phyloP scores from a whole-genome alignment of 179 eudicot species.

The Beta macrorhiza region DNA sequence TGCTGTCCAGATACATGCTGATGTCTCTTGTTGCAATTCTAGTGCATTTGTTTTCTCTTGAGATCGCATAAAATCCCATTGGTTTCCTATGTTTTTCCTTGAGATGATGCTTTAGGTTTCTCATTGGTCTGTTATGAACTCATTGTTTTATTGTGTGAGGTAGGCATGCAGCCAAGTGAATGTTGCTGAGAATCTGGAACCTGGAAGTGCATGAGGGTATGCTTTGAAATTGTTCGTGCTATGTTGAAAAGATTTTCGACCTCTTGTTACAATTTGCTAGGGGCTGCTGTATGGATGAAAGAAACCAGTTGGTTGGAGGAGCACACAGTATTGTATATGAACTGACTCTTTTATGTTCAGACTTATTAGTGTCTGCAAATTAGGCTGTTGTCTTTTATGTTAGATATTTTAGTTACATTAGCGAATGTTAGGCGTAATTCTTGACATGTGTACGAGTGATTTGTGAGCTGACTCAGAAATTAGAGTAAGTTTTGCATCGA shows the following conservation, averaged over 20 bases:
- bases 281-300: not conserved
- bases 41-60: not conserved
- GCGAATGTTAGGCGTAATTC: not conserved
- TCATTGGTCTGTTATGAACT: not conserved
- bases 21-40: not conserved
- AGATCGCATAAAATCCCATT: not conserved
- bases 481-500: no score
- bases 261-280: not conserved
- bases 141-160: not conserved
- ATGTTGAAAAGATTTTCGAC: not conserved
- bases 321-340: not conserved
- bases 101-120: not conserved
- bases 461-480: no score
- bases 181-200: no score
- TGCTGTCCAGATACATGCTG: not conserved
- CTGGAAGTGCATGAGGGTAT: not conserved
- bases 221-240: not conserved
- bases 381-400: not conserved
- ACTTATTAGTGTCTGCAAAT: not conserved
- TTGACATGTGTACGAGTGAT: not conserved
- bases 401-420: not conserved
- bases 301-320: not conserved
- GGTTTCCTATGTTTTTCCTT: not conserved
- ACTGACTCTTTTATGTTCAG: not conserved
- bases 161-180: not conserved